Base-by-base conservation (phyloP, 1,139 yeast genomes). In the Pichia sp. region DNA sequence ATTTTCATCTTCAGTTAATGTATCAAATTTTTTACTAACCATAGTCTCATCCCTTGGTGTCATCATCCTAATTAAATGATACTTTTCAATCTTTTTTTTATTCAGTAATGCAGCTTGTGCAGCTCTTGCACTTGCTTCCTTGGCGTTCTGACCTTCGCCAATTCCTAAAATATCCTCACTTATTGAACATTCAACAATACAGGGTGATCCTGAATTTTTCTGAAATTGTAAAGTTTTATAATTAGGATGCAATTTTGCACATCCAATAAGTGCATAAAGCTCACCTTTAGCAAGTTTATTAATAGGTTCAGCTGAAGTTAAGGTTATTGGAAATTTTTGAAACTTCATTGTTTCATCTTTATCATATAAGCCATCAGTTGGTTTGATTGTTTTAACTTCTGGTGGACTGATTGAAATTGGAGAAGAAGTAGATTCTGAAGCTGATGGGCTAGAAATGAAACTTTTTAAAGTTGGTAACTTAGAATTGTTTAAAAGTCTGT, bases 191-290 rank as follows among this genome's bases (percentile, higher is more conserved):
- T 81, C 79, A 7, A 90, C 94, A 5, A 49, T 34, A 18, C 46
- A 74, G 68, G 57, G 78, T 83, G n/a, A 32, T 6, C 39, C 44
- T 28, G 44, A 40, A 4, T 27, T 41, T n/a, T 11, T 11, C 9
- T 36, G 28, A 9, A 40, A 43, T 34, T 48, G 50, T 9, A 37
- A 40, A 10, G 37, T 33, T 34, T 43, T 50, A 61, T 92, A 92
- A 36, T 71, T 73, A 0, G 95, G 85, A 38, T 80, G 81, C 51
- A 75, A 67, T 4, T 78, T 75, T 0, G 92, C 90, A 40, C 82
- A 76, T 0, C 97, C 97, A 46, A 92, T 80, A 45, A 84, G 69
- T 1, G 90, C 80, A 61, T 92, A 90, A 25, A 92, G 70, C 53
- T 82, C 83, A 25, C 81, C 76, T 59, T 92, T 92, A n/a, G 94